These are phyloP conservation scores for Amaranthus cruentus DNA, from an alignment of 148 eudicot genomes.

Conservation along the genomic window DNA sequence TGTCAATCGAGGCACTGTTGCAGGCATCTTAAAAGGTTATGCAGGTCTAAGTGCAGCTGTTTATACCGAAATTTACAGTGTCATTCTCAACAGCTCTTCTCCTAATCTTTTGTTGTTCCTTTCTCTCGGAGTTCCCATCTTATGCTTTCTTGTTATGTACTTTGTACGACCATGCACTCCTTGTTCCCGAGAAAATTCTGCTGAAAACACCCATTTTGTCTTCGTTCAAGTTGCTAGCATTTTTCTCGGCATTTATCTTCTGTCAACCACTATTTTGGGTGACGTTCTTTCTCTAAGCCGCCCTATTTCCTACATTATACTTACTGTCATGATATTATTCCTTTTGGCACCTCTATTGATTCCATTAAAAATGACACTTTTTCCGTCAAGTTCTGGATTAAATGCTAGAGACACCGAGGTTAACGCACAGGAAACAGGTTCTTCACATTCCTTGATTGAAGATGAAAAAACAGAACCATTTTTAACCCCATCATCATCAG, in stretches of 20 bases:
- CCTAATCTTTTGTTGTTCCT: constrained; percentile 61
- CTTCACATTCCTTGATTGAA: constrained; percentile 25
- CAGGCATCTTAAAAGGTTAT: constrained; percentile 86
- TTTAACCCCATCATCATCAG: constrained; percentile 42
- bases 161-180: constrained; percentile 83
- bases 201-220: constrained; percentile 53
- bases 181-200: constrained; percentile 56
- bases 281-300: constrained; percentile 31
- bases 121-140: constrained; percentile 60
- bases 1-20: constrained; percentile 69
- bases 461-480: constrained; percentile 46
- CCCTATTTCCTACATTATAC: constrained; percentile 37
- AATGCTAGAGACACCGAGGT: constrained; percentile 16
- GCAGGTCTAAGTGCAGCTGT: constrained; percentile 81
- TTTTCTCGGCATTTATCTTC: constrained; percentile 65
- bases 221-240: constrained; percentile 74
- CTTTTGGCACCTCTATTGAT: constrained; percentile 78
- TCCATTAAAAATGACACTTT: constrained; percentile 81
- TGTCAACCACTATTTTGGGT: constrained; percentile 48
- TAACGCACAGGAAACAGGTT: constrained; percentile 21
- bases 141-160: constrained; percentile 66
- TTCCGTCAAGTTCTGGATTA: constrained; percentile 31
- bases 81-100: constrained; percentile 54
- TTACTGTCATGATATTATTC: constrained; percentile 59
- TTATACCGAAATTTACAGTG: constrained; percentile 58